phyloP scores from a whole-genome alignment of 352 stramenopile genomes.

The Pythium oligandrum region DNA sequence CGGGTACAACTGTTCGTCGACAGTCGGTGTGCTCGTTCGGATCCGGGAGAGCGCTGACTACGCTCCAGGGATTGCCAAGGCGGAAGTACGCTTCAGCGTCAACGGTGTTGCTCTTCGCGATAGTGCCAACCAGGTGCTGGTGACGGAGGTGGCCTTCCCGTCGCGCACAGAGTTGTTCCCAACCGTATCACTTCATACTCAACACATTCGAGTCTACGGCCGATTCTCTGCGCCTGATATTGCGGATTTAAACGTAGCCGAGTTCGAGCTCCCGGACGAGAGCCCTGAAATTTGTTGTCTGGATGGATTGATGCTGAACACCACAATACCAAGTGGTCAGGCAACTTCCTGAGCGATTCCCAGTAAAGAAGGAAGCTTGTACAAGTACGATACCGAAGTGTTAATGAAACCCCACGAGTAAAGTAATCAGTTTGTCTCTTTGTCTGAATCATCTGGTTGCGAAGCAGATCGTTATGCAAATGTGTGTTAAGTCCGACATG shows the following conservation, averaged over 20 bases:
- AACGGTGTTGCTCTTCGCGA: conserved; percentile 63
- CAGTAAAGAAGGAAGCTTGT: no score
- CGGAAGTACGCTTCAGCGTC: conserved; percentile 67
- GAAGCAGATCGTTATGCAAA: no score
- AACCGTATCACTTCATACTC: conserved; percentile 81
- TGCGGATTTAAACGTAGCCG: conserved; percentile 36
- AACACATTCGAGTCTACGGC: conserved; percentile 70
- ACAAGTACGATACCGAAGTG: no score
- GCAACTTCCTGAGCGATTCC: no score
- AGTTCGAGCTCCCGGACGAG: conserved; percentile 37
- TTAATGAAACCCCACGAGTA: no score
- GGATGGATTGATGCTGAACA: conserved; percentile 41
- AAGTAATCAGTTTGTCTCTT: no score
- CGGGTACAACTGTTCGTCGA: conserved; percentile 59
- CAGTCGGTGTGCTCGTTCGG: conserved; percentile 67
- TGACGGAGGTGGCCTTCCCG: conserved; percentile 57
- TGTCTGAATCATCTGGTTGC: no score
- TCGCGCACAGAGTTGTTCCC: conserved; percentile 68
- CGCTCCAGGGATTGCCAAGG: conserved; percentile 17
- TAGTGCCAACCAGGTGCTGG: conserved; percentile 38
- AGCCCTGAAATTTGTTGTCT: conserved; percentile 63
- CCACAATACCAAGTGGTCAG: no score
- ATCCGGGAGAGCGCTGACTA: conserved; percentile 24
- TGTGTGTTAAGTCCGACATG: no score
- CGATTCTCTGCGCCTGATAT: conserved; percentile 78